Evolutionary conservation across 441 rosid species (phyloP), one percentile per base, ranked within the genome.

Genomic region (Dalechampia spathulata): DNA sequence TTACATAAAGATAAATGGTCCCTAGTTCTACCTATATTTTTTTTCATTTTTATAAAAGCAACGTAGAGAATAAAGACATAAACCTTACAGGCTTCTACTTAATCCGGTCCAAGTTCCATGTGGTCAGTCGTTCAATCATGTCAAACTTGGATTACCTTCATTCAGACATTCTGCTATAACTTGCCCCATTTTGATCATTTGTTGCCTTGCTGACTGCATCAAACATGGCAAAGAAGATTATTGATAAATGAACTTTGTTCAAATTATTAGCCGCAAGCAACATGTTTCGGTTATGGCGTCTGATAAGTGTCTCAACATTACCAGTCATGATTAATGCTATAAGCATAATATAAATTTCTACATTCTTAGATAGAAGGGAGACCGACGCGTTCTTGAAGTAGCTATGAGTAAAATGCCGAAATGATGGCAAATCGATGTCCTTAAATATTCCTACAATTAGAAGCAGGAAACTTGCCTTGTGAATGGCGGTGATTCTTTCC

Each of bases 401-500:
- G 22, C 41, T n/a, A n/a, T n/a, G n/a, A n/a, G n/a, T n/a, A n/a
- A n/a, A n/a, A n/a, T n/a, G n/a, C n/a, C n/a, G n/a, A n/a, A n/a
- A n/a, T n/a, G n/a, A n/a, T n/a, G n/a, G n/a, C n/a, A n/a, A n/a
- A n/a, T n/a, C 26, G 34, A 7, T 25, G 47, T 30, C 16, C 38
- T 49, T 40, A 14, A 25, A 23, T 38, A 63, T 37, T 45, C 41
- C 47, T 11, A 28, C 6, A 44, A 55, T 36, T 20, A 37, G 48
- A 40, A 49, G 47, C 45, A 49, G 50, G 49, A 51, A 48, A 61
- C 89, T 78, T 87, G 78, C 99, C 93, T 85, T 70, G 34, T 82
- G 74, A 61, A 90, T 80, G 3, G 78, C 73, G 26, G 67, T 52
- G 44, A 87, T 76, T 73, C 85, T 79, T 59, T 74, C 82, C 43